phyloP scores from a whole-genome alignment of 805 yeast species.

The Wickerhamomyces hampshirensis region DNA sequence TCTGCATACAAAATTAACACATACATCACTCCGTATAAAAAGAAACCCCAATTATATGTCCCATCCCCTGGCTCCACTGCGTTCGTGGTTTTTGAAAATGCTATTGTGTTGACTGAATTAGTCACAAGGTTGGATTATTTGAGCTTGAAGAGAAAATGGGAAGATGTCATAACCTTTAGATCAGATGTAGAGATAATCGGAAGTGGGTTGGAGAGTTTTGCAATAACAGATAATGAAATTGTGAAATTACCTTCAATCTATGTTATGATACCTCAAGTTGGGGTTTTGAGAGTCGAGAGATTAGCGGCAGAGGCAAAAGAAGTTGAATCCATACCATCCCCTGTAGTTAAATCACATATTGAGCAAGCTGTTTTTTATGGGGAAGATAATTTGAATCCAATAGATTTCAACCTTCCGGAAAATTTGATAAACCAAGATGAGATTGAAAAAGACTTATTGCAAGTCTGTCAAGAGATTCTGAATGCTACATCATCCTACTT shows the following conservation, averaged over 20 bases:
- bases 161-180: constrained; percentile 65
- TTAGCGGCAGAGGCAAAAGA: constrained; percentile 22
- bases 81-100: constrained; percentile 52
- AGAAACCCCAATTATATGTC: constrained; percentile 45
- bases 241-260: constrained; percentile 41
- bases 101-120: constrained; percentile 64
- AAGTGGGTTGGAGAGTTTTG: constrained; percentile 44
- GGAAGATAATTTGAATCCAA: constrained; percentile 35
- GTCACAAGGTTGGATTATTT: constrained; percentile 32
- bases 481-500: constrained; percentile 51
- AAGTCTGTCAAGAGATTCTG: constrained; percentile 53
- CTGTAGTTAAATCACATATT: constrained; percentile 56
- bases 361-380: constrained; percentile 80
- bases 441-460: constrained; percentile 45
- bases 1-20: constrained; percentile 66
- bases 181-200: constrained; percentile 52
- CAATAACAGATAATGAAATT: constrained; percentile 19
- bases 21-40: constrained; percentile 28
- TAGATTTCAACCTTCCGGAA: constrained; percentile 41
- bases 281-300: constrained; percentile 57
- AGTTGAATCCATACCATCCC: constrained; percentile 28
- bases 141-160: constrained; percentile 58
- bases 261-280: constrained; percentile 48
- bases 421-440: constrained; percentile 40
- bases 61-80: constrained; percentile 60